Evolutionary conservation across 1,284 basidiomycete species (phyloP).

Genomic region (Trichosporon asahii): DNA sequence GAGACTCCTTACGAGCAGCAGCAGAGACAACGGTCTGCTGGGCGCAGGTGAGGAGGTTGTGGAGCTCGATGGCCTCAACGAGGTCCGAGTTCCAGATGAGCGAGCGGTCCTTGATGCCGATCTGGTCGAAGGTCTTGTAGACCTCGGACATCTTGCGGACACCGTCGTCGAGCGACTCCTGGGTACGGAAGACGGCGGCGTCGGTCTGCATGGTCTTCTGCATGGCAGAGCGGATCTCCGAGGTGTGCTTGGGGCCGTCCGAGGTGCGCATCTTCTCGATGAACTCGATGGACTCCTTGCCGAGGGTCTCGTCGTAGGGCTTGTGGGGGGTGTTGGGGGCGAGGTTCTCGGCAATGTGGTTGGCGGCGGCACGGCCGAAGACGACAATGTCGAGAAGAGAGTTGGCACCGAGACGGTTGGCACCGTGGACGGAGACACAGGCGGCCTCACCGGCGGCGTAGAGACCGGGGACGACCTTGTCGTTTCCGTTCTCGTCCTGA

Average conservation of each 20-base stretch:
- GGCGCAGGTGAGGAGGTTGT: constrained; percentile 91
- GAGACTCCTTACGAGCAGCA: constrained; percentile 92
- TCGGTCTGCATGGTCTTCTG: constrained; percentile 98
- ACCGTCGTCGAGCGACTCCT: constrained; percentile 86
- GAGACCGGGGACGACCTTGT: constrained; percentile 91
- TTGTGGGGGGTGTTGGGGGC: constrained; percentile 90
- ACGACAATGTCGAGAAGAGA: constrained; percentile 98
- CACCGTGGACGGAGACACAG: constrained; percentile 98
- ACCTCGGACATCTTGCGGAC: constrained; percentile 80
- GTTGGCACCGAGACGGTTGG: constrained; percentile 99
- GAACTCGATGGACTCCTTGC: constrained; percentile 79
- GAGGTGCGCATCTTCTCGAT: constrained; percentile 85
- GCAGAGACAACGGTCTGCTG: constrained; percentile 94
- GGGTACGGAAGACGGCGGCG: constrained; percentile 89
- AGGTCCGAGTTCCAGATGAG: constrained; percentile 99
- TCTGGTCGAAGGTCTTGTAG: constrained; percentile 80
- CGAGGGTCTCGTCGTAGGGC: constrained; percentile 80
- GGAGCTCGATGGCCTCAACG: constrained; percentile 93
- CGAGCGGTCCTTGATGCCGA: constrained; percentile 94
- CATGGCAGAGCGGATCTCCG: constrained; percentile 89
- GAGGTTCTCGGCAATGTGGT: constrained; percentile 92
- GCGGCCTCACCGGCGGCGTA: constrained; percentile 99
- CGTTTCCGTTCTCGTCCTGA: constrained; percentile 77
- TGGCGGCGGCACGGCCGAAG: constrained; percentile 96
- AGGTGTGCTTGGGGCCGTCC: constrained; percentile 78